These are phyloP conservation scores for Acacia melanoxylon DNA, from an alignment of 306 rosid species.

Conservation along the genomic window DNA sequence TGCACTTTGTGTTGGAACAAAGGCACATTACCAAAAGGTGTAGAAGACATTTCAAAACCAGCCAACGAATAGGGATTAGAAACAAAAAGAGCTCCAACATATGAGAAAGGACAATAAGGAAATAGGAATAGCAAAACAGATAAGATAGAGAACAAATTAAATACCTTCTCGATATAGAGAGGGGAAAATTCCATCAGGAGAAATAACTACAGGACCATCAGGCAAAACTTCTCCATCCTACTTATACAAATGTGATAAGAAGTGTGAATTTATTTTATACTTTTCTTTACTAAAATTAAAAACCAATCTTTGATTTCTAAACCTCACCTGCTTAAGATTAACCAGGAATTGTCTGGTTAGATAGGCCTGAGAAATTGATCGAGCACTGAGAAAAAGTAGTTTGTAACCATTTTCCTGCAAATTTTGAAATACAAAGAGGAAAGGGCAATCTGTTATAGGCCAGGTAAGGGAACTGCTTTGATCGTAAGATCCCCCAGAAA, in stretches of 20 bases:
- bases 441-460: neutral
- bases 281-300: conserved; percentile 28
- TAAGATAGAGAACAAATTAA: conserved; percentile 13
- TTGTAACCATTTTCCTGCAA: conserved; percentile 95
- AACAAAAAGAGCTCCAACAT: neutral
- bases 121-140: neutral
- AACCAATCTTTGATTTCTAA: conserved; percentile 27
- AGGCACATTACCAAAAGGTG: neutral
- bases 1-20: neutral
- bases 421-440: conserved; percentile 27
- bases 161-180: conserved; percentile 97
- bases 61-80: neutral
- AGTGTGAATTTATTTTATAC: conserved; percentile 8
- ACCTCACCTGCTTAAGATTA: conserved; percentile 86
- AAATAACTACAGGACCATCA: conserved; percentile 94
- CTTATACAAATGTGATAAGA: conserved; percentile 28
- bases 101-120: neutral
- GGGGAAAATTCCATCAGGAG: conserved; percentile 97
- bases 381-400: conserved; percentile 95
- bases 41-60: neutral
- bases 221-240: conserved; percentile 95
- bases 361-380: conserved; percentile 93
- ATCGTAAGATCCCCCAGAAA: neutral
- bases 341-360: conserved; percentile 79
- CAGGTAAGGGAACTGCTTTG: conserved; percentile 7